Base-by-base conservation (phyloP, 371 early-diverging fungal species). In the Neoconidiobolus thromboides region DNA sequence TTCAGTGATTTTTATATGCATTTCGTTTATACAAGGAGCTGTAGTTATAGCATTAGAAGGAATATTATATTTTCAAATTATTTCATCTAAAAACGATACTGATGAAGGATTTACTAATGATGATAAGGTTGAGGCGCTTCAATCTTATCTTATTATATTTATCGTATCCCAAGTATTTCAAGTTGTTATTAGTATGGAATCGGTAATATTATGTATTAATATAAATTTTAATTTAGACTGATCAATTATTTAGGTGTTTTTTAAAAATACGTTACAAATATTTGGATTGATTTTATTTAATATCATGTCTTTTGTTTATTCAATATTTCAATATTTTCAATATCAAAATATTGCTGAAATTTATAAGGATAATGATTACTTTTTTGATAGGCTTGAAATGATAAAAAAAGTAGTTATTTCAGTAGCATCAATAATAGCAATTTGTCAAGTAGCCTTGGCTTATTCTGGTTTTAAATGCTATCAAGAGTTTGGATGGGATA, bases 401-500 rank as follows among this genome's bases (percentile, higher is more conserved):
- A 26, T 26, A 26, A 26, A 26, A 26, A 26, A 26, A 26, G 26
- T 26, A 26, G 26, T 26, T 26, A 26, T 26, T 26, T 26, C 26
- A 0, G 61, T 67, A 37, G 64, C 65, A 47, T 61, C 51, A 26
- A 58, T 68, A 58, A 61, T 67, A 53, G 66, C 64, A 0, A 3
- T 71, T 40, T 59, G 63, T 0, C 67, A 68, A 47, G 48, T 60
- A 7, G 47, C 62, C 1, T 46, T 67, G n/a, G 55, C 61, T 6
- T 68, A 63, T 62, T 48, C 68, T 7, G 67, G 62, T 5, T 69
- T 66, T 59, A 64, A 61, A 15, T 71, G 90, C 41, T 91, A 89
- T 67, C 78, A 79, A 55, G 86, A 89, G 68, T 93, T 89, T 74
- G 92, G 93, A 46, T 93, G 93, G 93, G 84, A 82, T 65, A 87